Conservation (phyloP, 2,329 filamentous ascomycete genomes). For the Aspergillus aculeatinus region DNA sequence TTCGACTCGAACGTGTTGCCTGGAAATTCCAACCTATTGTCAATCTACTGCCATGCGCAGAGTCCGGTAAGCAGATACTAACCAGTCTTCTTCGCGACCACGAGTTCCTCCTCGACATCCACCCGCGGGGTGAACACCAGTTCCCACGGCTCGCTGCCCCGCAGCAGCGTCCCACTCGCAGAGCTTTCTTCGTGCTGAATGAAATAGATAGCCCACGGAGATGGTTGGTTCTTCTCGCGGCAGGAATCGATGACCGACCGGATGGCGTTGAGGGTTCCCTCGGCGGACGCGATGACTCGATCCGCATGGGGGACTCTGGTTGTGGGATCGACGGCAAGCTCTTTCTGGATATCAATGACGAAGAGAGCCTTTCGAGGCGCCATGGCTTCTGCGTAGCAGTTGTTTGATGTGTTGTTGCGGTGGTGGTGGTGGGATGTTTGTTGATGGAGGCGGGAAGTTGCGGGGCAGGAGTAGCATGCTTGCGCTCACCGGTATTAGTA, state of each 20-base stretch:
- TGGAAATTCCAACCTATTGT: background rate
- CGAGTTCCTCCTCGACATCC: background rate
- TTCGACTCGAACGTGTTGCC: slow-evolving; percentile 8
- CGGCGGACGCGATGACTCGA: background rate
- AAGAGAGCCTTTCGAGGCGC: slow-evolving; percentile 1
- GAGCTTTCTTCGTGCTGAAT: slow-evolving; percentile 2
- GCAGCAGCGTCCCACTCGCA: background rate
- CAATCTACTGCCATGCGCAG: too few relatives aligned
- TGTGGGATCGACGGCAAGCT: background rate
- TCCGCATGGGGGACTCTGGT: slow-evolving; percentile 5
- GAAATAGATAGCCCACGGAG: background rate
- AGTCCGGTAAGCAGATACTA: background rate
- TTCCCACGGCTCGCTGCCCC: slow-evolving; percentile 1
- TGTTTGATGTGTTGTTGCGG: background rate
- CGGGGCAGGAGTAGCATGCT: background rate
- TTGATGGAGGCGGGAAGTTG: background rate
- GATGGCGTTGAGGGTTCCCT: background rate
- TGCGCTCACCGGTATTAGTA: background rate
- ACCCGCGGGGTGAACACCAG: background rate
- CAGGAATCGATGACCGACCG: background rate
- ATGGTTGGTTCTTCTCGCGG: background rate
- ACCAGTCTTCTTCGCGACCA: slow-evolving; percentile 3
- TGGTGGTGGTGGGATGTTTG: background rate
- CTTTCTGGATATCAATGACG: slow-evolving; percentile 4
- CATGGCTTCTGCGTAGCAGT: background rate